A percentile compares a stretch with the other conserved stretches of the same genome.
phyloP scores from a whole-genome alignment of 2,329 filamentous ascomycete genomes.

The Trichoderma koningii region DNA sequence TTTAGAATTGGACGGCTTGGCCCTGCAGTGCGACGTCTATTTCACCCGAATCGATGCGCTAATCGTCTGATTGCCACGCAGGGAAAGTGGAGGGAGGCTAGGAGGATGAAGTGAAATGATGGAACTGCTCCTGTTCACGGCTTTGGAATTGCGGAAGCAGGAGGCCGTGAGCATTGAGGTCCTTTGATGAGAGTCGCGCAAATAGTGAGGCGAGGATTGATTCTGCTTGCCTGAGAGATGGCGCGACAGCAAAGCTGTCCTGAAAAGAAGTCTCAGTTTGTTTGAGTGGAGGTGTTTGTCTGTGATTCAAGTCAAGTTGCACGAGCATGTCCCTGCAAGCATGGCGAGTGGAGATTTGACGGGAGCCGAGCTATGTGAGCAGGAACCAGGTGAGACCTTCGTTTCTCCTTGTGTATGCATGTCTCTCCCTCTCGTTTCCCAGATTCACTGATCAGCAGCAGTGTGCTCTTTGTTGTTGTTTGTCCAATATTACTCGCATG shows the following conservation, averaged over 20 bases:
- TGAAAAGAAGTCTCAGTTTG: not conserved
- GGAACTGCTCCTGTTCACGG: not conserved
- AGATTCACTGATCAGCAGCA: not conserved
- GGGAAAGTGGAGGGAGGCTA: not conserved
- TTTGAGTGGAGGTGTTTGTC: not conserved
- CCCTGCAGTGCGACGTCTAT: slow-evolving; percentile 23
- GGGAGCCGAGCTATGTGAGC: not conserved
- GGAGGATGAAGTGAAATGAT: too few species aligned
- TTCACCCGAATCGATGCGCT: slow-evolving; percentile 21
- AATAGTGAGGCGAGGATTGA: too few species aligned
- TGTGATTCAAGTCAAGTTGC: not conserved
- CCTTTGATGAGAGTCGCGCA: not conserved
- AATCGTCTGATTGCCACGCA: slow-evolving; percentile 19
- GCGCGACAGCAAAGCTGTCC: not conserved
- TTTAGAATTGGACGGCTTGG: slow-evolving; percentile 1
- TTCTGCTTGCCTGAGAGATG: not conserved
- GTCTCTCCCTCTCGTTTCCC: not conserved
- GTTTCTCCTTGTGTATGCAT: not conserved
- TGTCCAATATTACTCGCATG: not conserved
- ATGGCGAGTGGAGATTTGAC: slow-evolving; percentile 14
- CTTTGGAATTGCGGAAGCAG: not conserved
- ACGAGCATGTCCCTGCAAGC: not conserved
- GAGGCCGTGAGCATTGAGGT: not conserved
- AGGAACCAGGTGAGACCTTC: too few species aligned
- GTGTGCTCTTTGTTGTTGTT: not conserved